Evolutionary conservation across 495 filamentous ascomycete species (phyloP).

Genomic region (Lindgomyces ingoldianus): DNA sequence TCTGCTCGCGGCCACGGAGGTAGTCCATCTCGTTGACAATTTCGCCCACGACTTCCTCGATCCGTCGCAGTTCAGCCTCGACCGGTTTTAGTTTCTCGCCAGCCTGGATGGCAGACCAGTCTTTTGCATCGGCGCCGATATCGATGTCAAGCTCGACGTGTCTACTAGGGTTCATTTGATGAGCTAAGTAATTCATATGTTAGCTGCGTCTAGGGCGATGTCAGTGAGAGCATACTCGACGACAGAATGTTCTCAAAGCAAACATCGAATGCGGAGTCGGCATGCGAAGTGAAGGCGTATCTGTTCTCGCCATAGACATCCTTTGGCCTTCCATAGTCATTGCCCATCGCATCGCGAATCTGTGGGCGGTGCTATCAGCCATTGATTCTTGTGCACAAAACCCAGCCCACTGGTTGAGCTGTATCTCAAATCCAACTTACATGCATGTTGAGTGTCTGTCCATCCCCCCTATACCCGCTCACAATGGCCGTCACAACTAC

Average conservation of each 20-base stretch:
- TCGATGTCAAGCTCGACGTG: constrained; percentile 96
- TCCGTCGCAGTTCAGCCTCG: constrained; percentile 90
- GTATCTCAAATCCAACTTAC: constrained; percentile 59
- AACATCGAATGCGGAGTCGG: constrained; percentile 92
- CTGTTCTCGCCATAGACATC: constrained; percentile 90
- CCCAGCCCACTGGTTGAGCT: too few species aligned
- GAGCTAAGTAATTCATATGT: constrained; percentile 27
- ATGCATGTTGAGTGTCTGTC: constrained; percentile 92
- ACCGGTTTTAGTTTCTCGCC: constrained; percentile 97
- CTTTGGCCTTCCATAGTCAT: constrained; percentile 88
- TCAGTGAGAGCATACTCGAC: constrained; percentile 54
- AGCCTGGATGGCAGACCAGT: constrained; percentile 95
- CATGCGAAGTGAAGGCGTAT: constrained; percentile 93
- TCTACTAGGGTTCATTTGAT: constrained; percentile 64
- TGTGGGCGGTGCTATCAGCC: constrained; percentile 44
- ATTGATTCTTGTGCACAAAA: neutral
- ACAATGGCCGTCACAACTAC: constrained; percentile 98
- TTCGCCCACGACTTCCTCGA: constrained; percentile 52
- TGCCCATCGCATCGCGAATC: constrained; percentile 93
- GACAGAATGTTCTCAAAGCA: constrained; percentile 89
- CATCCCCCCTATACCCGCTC: constrained; percentile 82
- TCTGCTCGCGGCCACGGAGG: constrained; percentile 86
- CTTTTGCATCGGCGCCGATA: constrained; percentile 96
- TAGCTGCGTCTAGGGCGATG: constrained; percentile 3
- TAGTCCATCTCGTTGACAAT: constrained; percentile 59